phyloP scores from a whole-genome alignment of 2,329 filamentous ascomycete species.

The Colletotrichum viniferum region DNA sequence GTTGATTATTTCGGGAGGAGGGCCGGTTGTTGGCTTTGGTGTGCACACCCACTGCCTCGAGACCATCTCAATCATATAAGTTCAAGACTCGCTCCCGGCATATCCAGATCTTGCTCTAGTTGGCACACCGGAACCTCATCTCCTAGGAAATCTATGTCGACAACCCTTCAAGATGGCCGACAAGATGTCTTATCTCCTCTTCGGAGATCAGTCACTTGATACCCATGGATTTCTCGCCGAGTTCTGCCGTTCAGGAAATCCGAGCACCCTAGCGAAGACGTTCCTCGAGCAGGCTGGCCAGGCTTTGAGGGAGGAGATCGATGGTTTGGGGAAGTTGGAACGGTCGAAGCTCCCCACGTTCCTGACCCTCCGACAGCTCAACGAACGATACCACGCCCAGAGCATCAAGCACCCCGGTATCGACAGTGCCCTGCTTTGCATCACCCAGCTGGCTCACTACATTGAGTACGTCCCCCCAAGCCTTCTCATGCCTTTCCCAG shows the following conservation, averaged over 20 bases:
- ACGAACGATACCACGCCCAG: slow-evolving; percentile 66
- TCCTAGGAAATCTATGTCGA: slow-evolving; percentile 29
- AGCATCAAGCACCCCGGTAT: slow-evolving; percentile 63
- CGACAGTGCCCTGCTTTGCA: slow-evolving; percentile 68
- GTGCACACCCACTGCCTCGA: slow-evolving; percentile 6
- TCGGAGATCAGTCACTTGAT: slow-evolving; percentile 74
- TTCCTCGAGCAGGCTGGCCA: slow-evolving; percentile 65
- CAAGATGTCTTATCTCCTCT: slow-evolving; percentile 63
- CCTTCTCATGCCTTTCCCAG: background rate
- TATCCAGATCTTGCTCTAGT: background rate
- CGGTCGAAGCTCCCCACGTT: slow-evolving; percentile 66
- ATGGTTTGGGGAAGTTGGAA: slow-evolving; percentile 59
- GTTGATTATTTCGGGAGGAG: slow-evolving; percentile 25
- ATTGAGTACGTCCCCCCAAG: slow-evolving; percentile 60
- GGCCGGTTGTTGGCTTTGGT: slow-evolving; percentile 6
- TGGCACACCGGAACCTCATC: slow-evolving; percentile 21
- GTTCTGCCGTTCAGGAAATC: slow-evolving; percentile 49
- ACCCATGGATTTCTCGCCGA: slow-evolving; percentile 67
- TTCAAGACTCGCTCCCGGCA: slow-evolving; percentile 19
- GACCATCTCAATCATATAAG: slow-evolving; percentile 25
- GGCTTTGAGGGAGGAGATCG: slow-evolving; percentile 64
- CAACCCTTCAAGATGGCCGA: slow-evolving; percentile 44
- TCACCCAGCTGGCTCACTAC: slow-evolving; percentile 71
- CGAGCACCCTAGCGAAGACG: slow-evolving; percentile 59
- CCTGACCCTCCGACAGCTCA: slow-evolving; percentile 65